These are phyloP conservation scores for Tritrichomonas musculus DNA, from an alignment of 208 protist species.

Conservation along the genomic window DNA sequence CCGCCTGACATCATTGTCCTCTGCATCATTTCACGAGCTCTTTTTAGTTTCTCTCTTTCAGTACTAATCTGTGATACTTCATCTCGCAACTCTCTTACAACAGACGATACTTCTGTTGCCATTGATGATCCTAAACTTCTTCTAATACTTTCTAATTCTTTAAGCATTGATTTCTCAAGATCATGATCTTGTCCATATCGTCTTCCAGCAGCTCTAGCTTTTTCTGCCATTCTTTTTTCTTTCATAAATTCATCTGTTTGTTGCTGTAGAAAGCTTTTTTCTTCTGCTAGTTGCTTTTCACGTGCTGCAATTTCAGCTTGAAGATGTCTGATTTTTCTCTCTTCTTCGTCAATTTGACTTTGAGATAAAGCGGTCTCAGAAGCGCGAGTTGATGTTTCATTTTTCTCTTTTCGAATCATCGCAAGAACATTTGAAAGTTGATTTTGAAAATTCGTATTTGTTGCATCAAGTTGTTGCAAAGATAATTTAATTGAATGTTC, in stretches of 20 bases:
- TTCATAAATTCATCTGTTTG: slow-evolving; percentile 26
- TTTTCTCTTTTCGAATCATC: slow-evolving; percentile 23
- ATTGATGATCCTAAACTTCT: background rate
- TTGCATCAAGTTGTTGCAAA: background rate
- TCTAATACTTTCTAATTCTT: background rate
- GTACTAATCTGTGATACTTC: background rate
- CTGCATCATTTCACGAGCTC: background rate
- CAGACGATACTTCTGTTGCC: background rate
- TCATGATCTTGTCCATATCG: slow-evolving; percentile 1
- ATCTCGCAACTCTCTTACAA: background rate
- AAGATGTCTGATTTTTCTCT: background rate
- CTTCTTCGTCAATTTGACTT: slow-evolving; percentile 10
- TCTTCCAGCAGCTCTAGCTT: background rate
- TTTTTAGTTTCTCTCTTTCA: background rate
- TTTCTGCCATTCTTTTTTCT: background rate
- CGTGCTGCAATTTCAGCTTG: slow-evolving; percentile 17
- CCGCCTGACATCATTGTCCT: background rate
- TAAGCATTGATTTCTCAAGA: background rate
- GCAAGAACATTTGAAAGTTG: background rate
- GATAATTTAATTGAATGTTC: slow-evolving; percentile 25
- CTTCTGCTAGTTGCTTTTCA: slow-evolving; percentile 9
- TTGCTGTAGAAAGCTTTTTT: background rate
- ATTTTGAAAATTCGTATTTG: background rate
- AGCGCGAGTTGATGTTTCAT: background rate
- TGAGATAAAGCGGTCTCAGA: background rate